A percentile compares a stretch with the other conserved stretches of the same genome.
Evolutionary conservation across 352 stramenopile genomes (phyloP).

Genomic region (Ochromonadaceae sp.): DNA sequence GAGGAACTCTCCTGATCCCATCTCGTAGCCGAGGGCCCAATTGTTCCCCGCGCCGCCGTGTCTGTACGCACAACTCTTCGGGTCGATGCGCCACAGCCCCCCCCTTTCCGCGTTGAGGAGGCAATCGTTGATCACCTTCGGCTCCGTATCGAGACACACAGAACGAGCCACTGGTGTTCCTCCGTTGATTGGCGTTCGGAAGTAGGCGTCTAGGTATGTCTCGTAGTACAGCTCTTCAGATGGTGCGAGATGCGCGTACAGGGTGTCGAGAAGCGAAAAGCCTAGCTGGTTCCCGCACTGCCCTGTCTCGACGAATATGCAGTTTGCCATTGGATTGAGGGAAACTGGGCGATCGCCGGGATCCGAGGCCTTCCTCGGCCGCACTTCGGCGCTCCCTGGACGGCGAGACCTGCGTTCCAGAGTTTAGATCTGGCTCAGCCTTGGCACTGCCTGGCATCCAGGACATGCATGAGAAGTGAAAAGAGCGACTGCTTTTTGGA

Average conservation of each 20-base stretch:
- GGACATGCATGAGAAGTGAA: too few species aligned
- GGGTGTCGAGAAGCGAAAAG: neutral
- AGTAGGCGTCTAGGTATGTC: neutral
- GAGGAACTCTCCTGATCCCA: neutral
- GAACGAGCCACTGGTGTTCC: neutral
- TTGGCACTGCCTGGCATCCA: too few species aligned
- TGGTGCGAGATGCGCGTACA: slow-evolving; percentile 6
- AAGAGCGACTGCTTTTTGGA: too few species aligned
- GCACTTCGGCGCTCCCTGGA: too few species aligned
- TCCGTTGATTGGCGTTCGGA: neutral
- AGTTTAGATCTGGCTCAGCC: too few species aligned
- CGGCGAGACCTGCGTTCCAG: too few species aligned
- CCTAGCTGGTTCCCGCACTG: slow-evolving; percentile 15
- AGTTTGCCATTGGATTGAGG: too few species aligned
- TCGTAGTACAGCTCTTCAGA: neutral
- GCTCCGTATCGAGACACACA: slow-evolving; percentile 17
- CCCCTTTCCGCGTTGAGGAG: neutral
- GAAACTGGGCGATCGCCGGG: too few species aligned
- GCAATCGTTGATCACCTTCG: slow-evolving; percentile 16
- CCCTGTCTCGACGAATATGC: neutral
- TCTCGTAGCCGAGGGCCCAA: slow-evolving; percentile 11
- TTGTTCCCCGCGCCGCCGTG: slow-evolving; percentile 14
- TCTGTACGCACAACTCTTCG: neutral
- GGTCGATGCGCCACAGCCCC: neutral
- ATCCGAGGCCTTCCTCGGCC: too few species aligned